phyloP scores from a whole-genome alignment of 345 rosid genomes.

The Syzygium grande region DNA sequence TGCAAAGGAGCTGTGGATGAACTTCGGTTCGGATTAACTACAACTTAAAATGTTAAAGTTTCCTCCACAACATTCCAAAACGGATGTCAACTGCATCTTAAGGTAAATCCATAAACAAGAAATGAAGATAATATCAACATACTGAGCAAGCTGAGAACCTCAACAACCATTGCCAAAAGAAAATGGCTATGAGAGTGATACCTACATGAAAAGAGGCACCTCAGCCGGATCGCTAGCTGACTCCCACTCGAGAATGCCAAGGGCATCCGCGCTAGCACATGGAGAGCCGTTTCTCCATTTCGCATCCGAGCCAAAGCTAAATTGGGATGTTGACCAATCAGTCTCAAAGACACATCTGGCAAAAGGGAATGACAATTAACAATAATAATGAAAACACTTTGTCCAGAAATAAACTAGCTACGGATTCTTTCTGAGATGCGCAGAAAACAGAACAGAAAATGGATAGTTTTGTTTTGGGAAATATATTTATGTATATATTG shows the following conservation, averaged over 20 bases:
- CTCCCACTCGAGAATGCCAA: not conserved
- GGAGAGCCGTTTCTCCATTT: not conserved
- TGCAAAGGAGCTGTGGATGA: not conserved
- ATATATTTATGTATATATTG: too few relatives aligned
- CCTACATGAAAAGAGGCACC: not conserved
- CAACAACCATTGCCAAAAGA: not conserved
- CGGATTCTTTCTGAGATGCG: not conserved
- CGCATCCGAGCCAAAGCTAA: accelerated
- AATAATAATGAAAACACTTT: not conserved
- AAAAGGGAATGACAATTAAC: not conserved
- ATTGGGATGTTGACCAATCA: accelerated
- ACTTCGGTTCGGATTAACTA: not conserved
- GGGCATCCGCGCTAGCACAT: not conserved
- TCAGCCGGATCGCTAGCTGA: not conserved
- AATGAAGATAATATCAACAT: not conserved
- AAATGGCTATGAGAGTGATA: not conserved
- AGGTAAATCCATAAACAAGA: not conserved
- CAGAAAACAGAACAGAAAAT: not conserved
- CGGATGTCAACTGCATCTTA: not conserved
- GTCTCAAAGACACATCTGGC: not conserved
- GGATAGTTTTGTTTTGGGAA: not conserved
- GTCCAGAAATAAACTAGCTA: not conserved
- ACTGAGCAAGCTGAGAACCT: not conserved
- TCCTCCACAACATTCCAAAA: not conserved
- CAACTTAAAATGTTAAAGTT: not conserved